Base-by-base conservation (phyloP, 495 filamentous ascomycete species). In the Tetracladium setigerum region DNA sequence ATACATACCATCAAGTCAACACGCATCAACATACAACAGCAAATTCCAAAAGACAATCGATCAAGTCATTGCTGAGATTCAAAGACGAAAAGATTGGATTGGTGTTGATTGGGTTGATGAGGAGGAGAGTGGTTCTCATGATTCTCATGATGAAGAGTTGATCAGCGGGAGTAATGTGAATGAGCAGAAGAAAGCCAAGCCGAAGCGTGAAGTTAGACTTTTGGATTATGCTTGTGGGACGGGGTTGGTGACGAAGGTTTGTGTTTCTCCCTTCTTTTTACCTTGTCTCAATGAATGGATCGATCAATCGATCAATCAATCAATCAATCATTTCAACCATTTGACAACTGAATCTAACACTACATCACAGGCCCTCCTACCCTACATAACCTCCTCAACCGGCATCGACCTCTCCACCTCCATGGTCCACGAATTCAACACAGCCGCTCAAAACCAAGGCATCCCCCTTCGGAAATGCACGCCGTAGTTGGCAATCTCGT, bases 141-240 rank as follows among this genome's bases (percentile, higher is more conserved):
- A 27, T 9, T 39, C 37, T 12, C 37, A 9, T 7, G 22, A 27
- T 3, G 22, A 7, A 27, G 22, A n/a, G n/a, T n/a, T n/a, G n/a
- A n/a, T n/a, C n/a, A 24, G n/a, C n/a, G 18, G 18, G 3, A 3
- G 2, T 7, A 27, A 27, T 7, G 22, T 3, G 22, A 27, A 27
- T 27, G 22, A 27, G n/a, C n/a, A n/a, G 35, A 18, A 38, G 35
- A 38, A 38, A 18, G 22, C 7, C 3, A 27, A 27, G 22, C 44
- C 52, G 24, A 46, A 49, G 16, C 46, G 35, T 18, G 16, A 38
- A 12, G 46, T 61, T 17, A 39, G 40, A 24, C 17, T 61, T 10
- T 47, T 61, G 7, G 58, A 61, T 39, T 61, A 61, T 52, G 58
- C 58, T 3, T 61, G 58, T 42, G 58, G 58, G 12, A 59, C 58